phyloP scores from a whole-genome alignment of 2,329 filamentous ascomycete species.

The Xylaria polymorpha region DNA sequence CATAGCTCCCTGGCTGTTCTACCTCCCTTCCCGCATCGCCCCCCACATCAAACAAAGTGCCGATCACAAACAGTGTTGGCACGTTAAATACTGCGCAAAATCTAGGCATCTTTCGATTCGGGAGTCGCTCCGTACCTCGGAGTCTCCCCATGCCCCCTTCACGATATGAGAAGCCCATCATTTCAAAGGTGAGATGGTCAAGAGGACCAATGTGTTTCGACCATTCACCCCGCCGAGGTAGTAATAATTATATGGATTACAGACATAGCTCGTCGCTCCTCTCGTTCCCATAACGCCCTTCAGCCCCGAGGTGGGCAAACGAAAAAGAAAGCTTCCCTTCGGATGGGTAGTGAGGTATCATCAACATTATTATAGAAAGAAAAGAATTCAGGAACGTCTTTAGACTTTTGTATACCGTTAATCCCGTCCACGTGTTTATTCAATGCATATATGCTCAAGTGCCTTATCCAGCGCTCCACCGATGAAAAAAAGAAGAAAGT shows the following conservation, averaged over 20 bases:
- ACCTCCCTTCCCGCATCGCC: conserved; percentile 6
- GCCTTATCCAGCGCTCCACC: conserved; percentile 11
- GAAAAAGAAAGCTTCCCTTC: conserved; percentile 17
- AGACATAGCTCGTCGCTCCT: conserved; percentile 17
- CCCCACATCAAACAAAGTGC: conserved; percentile 7
- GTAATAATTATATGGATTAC: conserved; percentile 23
- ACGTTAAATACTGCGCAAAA: not conserved
- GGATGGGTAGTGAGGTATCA: conserved; percentile 23
- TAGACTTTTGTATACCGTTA: not conserved
- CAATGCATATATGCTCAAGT: conserved; percentile 15
- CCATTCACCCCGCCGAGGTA: not conserved
- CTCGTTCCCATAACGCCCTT: not conserved
- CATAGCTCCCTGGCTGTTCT: conserved; percentile 4
- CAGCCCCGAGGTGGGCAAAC: not conserved
- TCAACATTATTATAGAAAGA: conserved; percentile 16
- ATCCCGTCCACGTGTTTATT: conserved; percentile 15
- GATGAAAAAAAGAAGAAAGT: not conserved
- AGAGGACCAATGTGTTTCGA: not conserved
- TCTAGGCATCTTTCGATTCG: not conserved
- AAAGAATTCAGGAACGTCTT: conserved; percentile 1
- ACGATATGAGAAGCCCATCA: not conserved
- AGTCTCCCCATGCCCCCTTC: conserved; percentile 2
- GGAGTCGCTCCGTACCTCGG: conserved; percentile 27
- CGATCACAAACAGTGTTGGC: conserved; percentile 14
- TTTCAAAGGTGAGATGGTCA: not conserved